Base-by-base conservation (phyloP, 441 rosid species). In the Aleurites moluccanus region DNA sequence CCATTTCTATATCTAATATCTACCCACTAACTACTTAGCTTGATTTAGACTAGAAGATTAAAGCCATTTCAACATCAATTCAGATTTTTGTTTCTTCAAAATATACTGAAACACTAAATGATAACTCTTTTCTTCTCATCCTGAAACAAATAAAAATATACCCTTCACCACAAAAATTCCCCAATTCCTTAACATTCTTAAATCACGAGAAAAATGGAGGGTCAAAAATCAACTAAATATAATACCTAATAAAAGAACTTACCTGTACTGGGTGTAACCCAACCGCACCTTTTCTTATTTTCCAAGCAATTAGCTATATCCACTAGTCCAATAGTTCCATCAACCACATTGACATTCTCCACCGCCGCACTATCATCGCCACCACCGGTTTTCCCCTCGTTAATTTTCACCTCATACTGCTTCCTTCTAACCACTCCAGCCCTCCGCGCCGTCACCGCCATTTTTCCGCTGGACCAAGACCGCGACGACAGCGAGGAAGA, bases 201-300 rank as follows among this genome's bases (percentile, higher is more conserved):
- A 63, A 62, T 62, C 33, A 50, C 61, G 33, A 47, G 45, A 73
- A 73, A 23, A 50, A 13, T 47, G n/a, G 60, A 62, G 57, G 62
- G 11, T 28, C 52, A 20, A 45, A 4, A 33, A 11, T 21, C 5
- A 68, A 7, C 18, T 10, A 7, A 45, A 49, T 1, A 20, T 27
- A 70, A 69, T 65, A 49, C 75, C 15, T 69, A 83, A 70, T 78
- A 25, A 56, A 75, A 77, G 77, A 73, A 67, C 85, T 72, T 73
- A 92, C 97, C 97, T 21, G 91, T 83, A 73, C 69, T 88, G 60
- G 93, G 83, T 4, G 93, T 88, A 82, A 92, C 90, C 97, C 97
- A 92, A n/a, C 91, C 86, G 75, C 97, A 89, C 77, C 88, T 85
- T 83, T 90, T 92, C 84, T 83, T 85, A 52, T 86, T 83, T 75